Evolutionary conservation across 192 early-diverging fungal species (phyloP), one percentile per base, ranked within the genome.

Genomic region (Podila horticola): DNA sequence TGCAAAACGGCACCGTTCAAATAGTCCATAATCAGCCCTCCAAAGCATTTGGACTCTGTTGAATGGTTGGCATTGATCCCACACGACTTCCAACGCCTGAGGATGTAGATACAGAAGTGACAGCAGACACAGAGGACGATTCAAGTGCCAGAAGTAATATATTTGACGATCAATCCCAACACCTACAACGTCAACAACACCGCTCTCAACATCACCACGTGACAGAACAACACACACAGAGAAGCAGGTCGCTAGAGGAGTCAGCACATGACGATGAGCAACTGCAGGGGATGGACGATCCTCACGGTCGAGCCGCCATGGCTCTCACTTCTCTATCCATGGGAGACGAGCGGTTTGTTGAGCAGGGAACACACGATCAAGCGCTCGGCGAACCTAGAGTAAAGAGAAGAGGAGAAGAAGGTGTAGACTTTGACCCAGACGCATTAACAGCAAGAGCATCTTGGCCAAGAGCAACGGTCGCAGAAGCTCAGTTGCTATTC

Each of bases 231-330:
- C n/a, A 36, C 7, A 11, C 22, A 55, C 52, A 26, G 4, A 2
- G 6, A 55, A 55, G 2, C 5, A 55, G n/a, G n/a, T 2, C 22
- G 20, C 10, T 24, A 1, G 24, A 55, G 52, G 24, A n/a, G 20
- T 10, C 52, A 10, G 8, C 52, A 11, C 11, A 55, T 19, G 24
- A 55, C 6, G n/a, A 55, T 22, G 50, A 52, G 17, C 50, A 22
- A 2, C 17, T 52, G 50, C 52, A 55, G 12, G 11, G 52, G 17
- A 26, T 64, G 66, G 71, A 72, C 30, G 69, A 73, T 41, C 51
- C 57, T 38, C 77, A 66, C 28, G 67, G 77, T 22, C 34, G 66
- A 7, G 77, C 77, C 5, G 77, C 63, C 41, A 73, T 81, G 77
- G 67, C 71, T 26, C 71, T 81, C 8, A 64, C 77, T 34, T 66